Evolutionary conservation across 2,329 filamentous ascomycete species (phyloP).

Genomic region (Penicillium janthinellum): DNA sequence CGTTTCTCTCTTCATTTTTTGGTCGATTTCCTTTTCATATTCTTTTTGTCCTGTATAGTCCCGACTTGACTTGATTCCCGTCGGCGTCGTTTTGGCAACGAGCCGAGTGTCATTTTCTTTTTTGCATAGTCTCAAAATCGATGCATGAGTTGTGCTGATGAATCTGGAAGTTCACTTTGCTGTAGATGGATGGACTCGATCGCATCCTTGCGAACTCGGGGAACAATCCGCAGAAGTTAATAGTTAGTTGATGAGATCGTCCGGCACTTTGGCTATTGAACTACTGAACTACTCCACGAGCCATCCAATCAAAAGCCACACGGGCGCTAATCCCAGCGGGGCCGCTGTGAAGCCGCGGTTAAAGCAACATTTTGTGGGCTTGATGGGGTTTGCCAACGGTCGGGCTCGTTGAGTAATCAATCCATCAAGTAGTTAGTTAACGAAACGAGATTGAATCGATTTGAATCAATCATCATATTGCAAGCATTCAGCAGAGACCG

Average conservation of each 20-base stretch:
- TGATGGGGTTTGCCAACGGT: background rate
- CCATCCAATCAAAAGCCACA: background rate
- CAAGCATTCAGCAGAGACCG: background rate
- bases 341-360: slow-evolving; percentile 22
- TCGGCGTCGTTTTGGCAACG: slow-evolving; percentile 6
- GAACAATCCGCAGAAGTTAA: too few relatives aligned
- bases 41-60: slow-evolving; percentile 4
- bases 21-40: background rate
- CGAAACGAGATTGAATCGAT: background rate
- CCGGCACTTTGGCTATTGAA: background rate
- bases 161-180: background rate
- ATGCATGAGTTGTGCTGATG: slow-evolving; percentile 6
- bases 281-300: background rate
- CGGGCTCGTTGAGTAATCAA: background rate
- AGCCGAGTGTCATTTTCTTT: slow-evolving; percentile 4
- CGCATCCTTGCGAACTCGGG: background rate
- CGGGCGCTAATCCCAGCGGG: slow-evolving; percentile 8
- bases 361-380: background rate
- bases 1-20: slow-evolving; percentile 9
- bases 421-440: background rate
- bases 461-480: background rate
- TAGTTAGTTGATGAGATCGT: too few relatives aligned
- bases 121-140: slow-evolving; percentile 18
- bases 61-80: slow-evolving; percentile 21
- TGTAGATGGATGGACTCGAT: background rate